Conservation (phyloP, 306 rosid genomes). For the Casuarina glauca region DNA sequence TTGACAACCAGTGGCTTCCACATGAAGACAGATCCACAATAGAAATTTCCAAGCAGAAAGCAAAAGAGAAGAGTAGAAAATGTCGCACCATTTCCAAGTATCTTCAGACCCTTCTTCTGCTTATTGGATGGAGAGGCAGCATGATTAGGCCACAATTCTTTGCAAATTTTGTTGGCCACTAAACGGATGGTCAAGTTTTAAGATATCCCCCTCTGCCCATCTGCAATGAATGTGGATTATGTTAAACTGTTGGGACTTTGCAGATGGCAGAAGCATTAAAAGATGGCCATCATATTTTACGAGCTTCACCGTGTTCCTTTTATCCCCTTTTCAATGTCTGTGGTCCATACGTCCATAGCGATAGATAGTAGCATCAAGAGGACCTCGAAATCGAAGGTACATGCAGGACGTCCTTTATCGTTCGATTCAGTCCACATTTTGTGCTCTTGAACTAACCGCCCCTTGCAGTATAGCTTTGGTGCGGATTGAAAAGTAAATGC, state of each 20-base stretch:
- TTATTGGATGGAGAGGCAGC: neutral
- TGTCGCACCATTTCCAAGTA: neutral
- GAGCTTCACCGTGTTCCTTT: neutral
- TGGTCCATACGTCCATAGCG: neutral
- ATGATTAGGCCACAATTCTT: neutral
- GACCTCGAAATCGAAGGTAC: neutral
- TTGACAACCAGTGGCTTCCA: neutral
- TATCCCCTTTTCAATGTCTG: neutral
- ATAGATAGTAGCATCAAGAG: neutral
- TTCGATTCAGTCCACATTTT: neutral
- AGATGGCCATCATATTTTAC: neutral
- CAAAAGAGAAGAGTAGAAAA: neutral
- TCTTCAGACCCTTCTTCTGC: neutral
- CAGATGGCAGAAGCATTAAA: neutral
- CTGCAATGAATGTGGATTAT: neutral
- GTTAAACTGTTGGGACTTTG: constrained; percentile 1
- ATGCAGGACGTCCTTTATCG: neutral
- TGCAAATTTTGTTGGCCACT: constrained; percentile 17
- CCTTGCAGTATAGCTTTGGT: neutral
- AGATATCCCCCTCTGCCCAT: neutral
- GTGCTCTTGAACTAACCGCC: neutral
- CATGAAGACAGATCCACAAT: neutral
- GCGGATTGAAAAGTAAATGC: neutral
- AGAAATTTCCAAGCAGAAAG: neutral
- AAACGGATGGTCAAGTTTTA: constrained; percentile 28